Percentiles rank a stretch among this genome's conserved stretches.
phyloP scores from a whole-genome alignment of 352 stramenopile genomes.

The Phytophthora melonis region DNA sequence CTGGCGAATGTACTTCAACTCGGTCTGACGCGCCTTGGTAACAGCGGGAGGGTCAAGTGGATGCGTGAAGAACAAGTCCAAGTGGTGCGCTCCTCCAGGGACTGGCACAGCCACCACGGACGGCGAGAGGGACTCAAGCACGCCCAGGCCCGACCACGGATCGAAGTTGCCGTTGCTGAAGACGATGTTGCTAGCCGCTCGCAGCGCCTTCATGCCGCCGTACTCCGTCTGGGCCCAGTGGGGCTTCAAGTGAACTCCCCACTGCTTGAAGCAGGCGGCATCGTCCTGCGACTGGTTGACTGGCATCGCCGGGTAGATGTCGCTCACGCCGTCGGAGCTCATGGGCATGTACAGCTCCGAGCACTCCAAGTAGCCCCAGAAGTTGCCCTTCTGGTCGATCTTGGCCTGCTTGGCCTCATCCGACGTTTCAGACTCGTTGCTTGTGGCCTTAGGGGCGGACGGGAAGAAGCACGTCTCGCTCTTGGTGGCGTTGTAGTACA shows the following conservation, averaged over 20 bases:
- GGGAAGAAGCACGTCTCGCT: constrained; percentile 46
- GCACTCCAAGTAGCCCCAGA: constrained; percentile 63
- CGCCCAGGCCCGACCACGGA: constrained; percentile 63
- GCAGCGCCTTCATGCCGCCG: constrained; percentile 58
- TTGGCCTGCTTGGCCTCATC: constrained; percentile 40
- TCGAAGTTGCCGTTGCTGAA: constrained; percentile 77
- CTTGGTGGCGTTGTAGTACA: constrained; percentile 62
- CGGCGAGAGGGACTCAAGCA: constrained; percentile 47
- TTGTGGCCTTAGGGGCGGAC: background rate
- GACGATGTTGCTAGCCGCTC: constrained; percentile 65
- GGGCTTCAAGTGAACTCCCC: constrained; percentile 58
- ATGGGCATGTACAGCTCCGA: constrained; percentile 62
- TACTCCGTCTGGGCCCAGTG: constrained; percentile 56
- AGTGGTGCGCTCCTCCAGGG: constrained; percentile 57
- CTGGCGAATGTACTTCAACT: constrained; percentile 55
- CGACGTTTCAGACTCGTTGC: constrained; percentile 18
- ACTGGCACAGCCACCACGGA: constrained; percentile 55
- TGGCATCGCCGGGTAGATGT: constrained; percentile 42
- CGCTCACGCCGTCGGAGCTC: constrained; percentile 46
- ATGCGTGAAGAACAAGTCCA: constrained; percentile 69
- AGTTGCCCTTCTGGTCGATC: constrained; percentile 48
- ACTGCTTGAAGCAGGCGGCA: constrained; percentile 44
- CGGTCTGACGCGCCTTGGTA: constrained; percentile 41
- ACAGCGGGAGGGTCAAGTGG: constrained; percentile 54
- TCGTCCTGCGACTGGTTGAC: constrained; percentile 44